phyloP scores from a whole-genome alignment of 108 stramenopile genomes.

The Craspedostauros australis region DNA sequence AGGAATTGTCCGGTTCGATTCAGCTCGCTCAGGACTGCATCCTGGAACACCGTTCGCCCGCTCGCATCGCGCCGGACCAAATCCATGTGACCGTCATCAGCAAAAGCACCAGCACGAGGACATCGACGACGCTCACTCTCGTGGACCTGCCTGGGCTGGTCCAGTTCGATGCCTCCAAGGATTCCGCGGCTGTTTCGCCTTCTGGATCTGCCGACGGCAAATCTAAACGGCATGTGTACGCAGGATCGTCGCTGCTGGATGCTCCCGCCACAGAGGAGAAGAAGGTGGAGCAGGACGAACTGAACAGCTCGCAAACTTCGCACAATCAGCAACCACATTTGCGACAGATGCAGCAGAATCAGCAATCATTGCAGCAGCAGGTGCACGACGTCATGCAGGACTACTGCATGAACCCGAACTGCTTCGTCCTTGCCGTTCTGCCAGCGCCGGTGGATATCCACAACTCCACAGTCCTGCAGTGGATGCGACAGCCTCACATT shows the following conservation, averaged over 20 bases:
- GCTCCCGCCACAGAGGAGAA: too few relatives aligned
- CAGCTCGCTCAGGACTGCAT: slow-evolving; percentile 45
- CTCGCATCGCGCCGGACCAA: slow-evolving; percentile 36
- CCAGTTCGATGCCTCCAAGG: slow-evolving; percentile 34
- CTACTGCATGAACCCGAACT: slow-evolving; percentile 60
- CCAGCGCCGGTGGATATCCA: slow-evolving; percentile 84
- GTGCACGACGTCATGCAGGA: slow-evolving; percentile 63
- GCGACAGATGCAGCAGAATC: slow-evolving; percentile 34
- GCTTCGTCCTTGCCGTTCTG: slow-evolving; percentile 73
- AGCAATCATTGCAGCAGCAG: slow-evolving; percentile 33
- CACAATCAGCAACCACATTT: too few relatives aligned
- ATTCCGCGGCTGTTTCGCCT: too few relatives aligned
- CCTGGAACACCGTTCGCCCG: slow-evolving; percentile 25
- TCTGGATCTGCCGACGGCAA: too few relatives aligned
- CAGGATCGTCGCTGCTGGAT: too few relatives aligned
- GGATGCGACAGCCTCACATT: slow-evolving; percentile 42
- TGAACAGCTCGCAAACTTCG: too few relatives aligned
- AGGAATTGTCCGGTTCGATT: slow-evolving; percentile 23
- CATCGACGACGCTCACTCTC: slow-evolving; percentile 70
- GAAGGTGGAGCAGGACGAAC: too few relatives aligned
- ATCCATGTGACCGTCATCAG: slow-evolving; percentile 37
- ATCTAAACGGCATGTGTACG: too few relatives aligned
- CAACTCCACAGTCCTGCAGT: slow-evolving; percentile 69
- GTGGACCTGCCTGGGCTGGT: slow-evolving; percentile 89
- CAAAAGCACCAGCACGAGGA: slow-evolving; percentile 35